Evolutionary conservation across 2,329 filamentous ascomycete genomes (phyloP), one percentile per base, ranked within the genome.

Genomic region (Microcera coccophila): DNA sequence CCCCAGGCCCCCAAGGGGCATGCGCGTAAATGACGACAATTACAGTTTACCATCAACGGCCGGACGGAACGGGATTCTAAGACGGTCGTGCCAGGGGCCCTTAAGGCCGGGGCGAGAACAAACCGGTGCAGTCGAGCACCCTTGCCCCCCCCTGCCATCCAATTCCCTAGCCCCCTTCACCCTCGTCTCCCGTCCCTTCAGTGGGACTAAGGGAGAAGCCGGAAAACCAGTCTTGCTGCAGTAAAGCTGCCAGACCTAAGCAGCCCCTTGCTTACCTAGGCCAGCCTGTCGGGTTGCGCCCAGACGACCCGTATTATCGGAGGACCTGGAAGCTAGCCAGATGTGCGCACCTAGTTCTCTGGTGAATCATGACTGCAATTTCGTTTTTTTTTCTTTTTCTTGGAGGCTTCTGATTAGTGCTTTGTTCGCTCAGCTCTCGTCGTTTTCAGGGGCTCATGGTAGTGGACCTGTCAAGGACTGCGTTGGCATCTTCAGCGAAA

Each of bases 91-190:
- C 7, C 7, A 26, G 42, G 29, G 36, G 45, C 50, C 36, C 44
- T 54, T 49, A 45, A 50, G 57, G 52, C 48, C 41, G 43, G 42
- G 48, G 57, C 61, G 61, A 62, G 59, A 62, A 63, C 50, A 62
- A 62, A 62, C 60, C 61, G 59, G 61, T 57, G 44, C 44, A 44
- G 7, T 16, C 8, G 28, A 48, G 39, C 19, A 40, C 37, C 46
- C 43, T 43, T 41, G 38, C 5, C n/a, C 29, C 7, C 15, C 29
- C 29, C 9, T n/a, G 15, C 29, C 29, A 8, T 32, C n/a, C 29
- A 32, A 8, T 14, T 5, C 29, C 29, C 29, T 16, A 15, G 29
- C n/a, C 7, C 12, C 12, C 29, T n/a, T 32, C 8, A 17, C 29
- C 20, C 24, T 45, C 34, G 45, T 47, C 37, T 51, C 42, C 53